Evolutionary conservation across 495 filamentous ascomycete species (phyloP).

Genomic region (Penicillium tannophilum): DNA sequence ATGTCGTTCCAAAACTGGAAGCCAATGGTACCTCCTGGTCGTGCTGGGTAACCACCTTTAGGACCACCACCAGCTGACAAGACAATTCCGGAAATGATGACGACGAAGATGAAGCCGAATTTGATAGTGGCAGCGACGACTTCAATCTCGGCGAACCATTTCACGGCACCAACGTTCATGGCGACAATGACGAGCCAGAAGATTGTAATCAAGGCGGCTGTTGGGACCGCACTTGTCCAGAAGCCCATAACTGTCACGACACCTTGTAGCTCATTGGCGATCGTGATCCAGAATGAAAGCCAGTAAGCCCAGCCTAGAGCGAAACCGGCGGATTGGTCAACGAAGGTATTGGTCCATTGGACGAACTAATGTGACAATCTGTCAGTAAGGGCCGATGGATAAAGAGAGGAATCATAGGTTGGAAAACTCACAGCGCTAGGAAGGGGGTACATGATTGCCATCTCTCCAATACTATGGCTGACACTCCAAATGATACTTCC

Average conservation of each 20-base stretch:
- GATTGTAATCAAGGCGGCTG: constrained; percentile 50
- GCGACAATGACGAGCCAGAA: constrained; percentile 46
- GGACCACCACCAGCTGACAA: constrained; percentile 6
- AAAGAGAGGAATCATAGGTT: not conserved
- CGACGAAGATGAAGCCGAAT: constrained; percentile 45
- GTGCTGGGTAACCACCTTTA: constrained; percentile 29
- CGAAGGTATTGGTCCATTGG: constrained; percentile 49
- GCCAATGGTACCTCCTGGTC: constrained; percentile 51
- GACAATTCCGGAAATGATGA: constrained; percentile 55
- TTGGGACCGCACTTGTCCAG: constrained; percentile 51
- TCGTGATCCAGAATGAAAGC: constrained; percentile 44
- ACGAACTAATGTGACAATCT: constrained; percentile 28
- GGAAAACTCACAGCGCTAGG: constrained; percentile 39
- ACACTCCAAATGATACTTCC: constrained; percentile 38
- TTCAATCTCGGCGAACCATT: constrained; percentile 57
- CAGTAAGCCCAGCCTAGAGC: constrained; percentile 56
- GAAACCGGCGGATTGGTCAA: constrained; percentile 50
- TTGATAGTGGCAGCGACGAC: constrained; percentile 53
- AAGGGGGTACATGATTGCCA: constrained; percentile 56
- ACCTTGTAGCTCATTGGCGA: constrained; percentile 52
- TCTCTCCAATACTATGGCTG: constrained; percentile 46
- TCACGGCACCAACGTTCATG: constrained; percentile 49
- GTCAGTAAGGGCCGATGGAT: not conserved
- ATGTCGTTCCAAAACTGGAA: constrained; percentile 66
- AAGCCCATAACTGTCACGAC: constrained; percentile 61